Conservation (phyloP, 2,329 filamentous ascomycete genomes). For the Pseudogymnoascus sp. region DNA sequence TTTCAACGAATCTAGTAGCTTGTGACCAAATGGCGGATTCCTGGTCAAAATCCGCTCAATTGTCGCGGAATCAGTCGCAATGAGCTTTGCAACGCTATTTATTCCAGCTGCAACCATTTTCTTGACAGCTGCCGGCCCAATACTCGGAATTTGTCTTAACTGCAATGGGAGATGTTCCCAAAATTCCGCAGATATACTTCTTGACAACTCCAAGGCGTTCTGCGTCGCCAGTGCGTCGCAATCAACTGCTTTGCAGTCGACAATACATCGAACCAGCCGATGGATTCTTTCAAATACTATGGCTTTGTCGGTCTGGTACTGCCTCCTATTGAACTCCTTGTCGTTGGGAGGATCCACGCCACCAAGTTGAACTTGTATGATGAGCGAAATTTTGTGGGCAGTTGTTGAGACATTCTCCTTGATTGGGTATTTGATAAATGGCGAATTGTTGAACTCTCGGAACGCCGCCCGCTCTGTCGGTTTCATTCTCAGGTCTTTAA, state of each 20-base stretch:
- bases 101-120: constrained; percentile 69
- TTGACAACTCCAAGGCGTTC: constrained; percentile 68
- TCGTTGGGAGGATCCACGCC: constrained; percentile 55
- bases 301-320: constrained; percentile 54
- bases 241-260: constrained; percentile 60
- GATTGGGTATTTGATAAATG: constrained; percentile 64
- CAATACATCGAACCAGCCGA: constrained; percentile 66
- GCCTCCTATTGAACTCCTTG: constrained; percentile 47
- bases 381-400: constrained; percentile 69
- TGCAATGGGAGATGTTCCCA: constrained; percentile 78
- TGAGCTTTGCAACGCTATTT: constrained; percentile 64
- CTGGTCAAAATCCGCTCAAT: constrained; percentile 73
- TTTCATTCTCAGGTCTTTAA: constrained; percentile 65
- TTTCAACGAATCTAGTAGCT: constrained; percentile 57
- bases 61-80: constrained; percentile 57
- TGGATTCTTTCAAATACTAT: constrained; percentile 63
- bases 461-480: constrained; percentile 62
- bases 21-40: constrained; percentile 76
- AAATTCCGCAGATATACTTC: constrained; percentile 65
- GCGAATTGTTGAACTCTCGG: constrained; percentile 64
- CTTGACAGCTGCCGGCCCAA: constrained; percentile 69
- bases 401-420: constrained; percentile 59
- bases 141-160: constrained; percentile 72
- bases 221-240: constrained; percentile 60
- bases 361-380: constrained; percentile 71